phyloP scores from a whole-genome alignment of 495 filamentous ascomycete genomes.

The Ramalina intermedia region DNA sequence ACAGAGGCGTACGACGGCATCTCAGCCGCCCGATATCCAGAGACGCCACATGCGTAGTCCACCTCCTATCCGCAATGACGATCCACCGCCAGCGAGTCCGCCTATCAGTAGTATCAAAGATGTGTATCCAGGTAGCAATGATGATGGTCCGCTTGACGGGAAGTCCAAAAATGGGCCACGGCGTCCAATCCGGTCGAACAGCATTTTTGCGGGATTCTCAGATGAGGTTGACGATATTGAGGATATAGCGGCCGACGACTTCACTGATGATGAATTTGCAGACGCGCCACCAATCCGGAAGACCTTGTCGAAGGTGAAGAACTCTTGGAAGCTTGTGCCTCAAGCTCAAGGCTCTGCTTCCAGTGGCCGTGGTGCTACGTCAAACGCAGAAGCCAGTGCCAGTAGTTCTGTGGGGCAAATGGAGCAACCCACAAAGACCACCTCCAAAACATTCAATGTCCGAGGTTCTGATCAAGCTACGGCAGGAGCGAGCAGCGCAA shows the following conservation, averaged over 20 bases:
- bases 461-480: not conserved
- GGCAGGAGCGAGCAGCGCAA: too few species aligned
- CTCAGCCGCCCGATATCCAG: conserved; percentile 1
- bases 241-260: conserved; percentile 27
- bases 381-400: not conserved
- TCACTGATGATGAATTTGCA: conserved; percentile 44
- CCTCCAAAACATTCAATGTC: conserved; percentile 7
- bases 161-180: conserved; percentile 42
- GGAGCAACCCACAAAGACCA: not conserved
- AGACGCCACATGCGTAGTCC: conserved; percentile 4
- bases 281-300: conserved; percentile 49
- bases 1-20: conserved; percentile 11
- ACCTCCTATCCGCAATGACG: conserved; percentile 1
- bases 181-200: conserved; percentile 60
- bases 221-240: conserved; percentile 38
- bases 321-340: conserved; percentile 16
- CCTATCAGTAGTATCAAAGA: conserved; percentile 25
- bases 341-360: conserved; percentile 1
- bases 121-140: conserved; percentile 68
- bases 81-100: not conserved
- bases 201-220: conserved; percentile 77
- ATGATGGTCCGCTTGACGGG: conserved; percentile 59
- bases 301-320: conserved; percentile 18
- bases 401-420: not conserved
- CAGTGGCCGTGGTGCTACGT: not conserved